A percentile compares a stretch with the other conserved stretches of the same genome.
Evolutionary conservation across 306 rosid species (phyloP).

Genomic region (Neltuma alba): DNA sequence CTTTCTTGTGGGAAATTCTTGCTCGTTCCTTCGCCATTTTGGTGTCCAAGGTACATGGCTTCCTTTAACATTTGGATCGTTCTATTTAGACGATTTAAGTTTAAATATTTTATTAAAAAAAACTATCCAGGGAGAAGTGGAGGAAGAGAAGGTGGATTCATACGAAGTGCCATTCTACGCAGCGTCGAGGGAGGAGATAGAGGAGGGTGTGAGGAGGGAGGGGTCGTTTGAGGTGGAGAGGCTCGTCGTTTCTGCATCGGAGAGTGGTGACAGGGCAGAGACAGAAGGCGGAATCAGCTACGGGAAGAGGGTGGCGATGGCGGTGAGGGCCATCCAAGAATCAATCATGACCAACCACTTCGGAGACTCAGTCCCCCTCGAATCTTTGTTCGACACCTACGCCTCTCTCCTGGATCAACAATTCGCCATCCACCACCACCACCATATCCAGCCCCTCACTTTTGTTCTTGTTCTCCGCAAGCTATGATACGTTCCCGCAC

Average conservation of each 20-base stretch:
- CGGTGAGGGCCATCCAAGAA: conserved; percentile 92
- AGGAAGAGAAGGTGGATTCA: conserved; percentile 70
- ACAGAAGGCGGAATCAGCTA: conserved; percentile 41
- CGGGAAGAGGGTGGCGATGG: conserved; percentile 64
- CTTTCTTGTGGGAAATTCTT: conserved; percentile 83
- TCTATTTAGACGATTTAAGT: too few species aligned
- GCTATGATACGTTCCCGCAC: background rate
- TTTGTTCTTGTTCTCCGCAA: conserved; percentile 66
- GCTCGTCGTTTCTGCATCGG: background rate
- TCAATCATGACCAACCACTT: conserved; percentile 78
- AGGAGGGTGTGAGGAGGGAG: conserved; percentile 66
- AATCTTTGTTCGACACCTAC: conserved; percentile 63
- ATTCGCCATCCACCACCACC: conserved; percentile 50
- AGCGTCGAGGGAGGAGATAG: conserved; percentile 80
- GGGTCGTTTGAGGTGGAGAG: conserved; percentile 69
- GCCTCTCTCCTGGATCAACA: conserved; percentile 63
- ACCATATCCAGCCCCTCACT: conserved; percentile 64
- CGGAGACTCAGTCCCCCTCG: conserved; percentile 71
- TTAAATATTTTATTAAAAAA: too few species aligned
- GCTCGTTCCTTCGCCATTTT: conserved; percentile 60
- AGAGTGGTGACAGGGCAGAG: background rate
- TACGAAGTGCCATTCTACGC: conserved; percentile 95
- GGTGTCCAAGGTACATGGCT: conserved; percentile 83
- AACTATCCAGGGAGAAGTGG: conserved; percentile 84
- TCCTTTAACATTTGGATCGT: too few species aligned